Evolutionary conservation across 2,329 filamentous ascomycete genomes (phyloP).

Genomic region (Fusarium stilboides): DNA sequence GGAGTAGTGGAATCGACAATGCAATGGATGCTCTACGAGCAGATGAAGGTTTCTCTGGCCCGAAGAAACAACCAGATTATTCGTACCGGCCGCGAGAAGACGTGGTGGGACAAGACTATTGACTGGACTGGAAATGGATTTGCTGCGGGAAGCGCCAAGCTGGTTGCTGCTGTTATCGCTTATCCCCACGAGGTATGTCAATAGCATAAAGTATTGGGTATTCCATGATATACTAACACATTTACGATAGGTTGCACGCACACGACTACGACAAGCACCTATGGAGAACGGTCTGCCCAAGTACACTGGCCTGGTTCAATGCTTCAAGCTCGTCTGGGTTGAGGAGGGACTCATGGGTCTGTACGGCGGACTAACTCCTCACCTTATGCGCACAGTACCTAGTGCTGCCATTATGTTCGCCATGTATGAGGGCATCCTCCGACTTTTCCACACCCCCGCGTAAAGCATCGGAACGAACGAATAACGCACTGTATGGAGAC

Average conservation of each 20-base stretch:
- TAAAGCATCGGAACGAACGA: slow-evolving; percentile 31
- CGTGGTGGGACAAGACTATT: slow-evolving; percentile 80
- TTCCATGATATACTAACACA: slow-evolving; percentile 1
- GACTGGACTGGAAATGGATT: slow-evolving; percentile 84
- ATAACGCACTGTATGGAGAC: not conserved
- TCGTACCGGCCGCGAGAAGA: slow-evolving; percentile 74
- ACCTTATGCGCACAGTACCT: slow-evolving; percentile 91
- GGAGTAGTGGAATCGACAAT: slow-evolving; percentile 91
- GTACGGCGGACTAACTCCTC: slow-evolving; percentile 92
- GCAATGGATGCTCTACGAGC: slow-evolving; percentile 96
- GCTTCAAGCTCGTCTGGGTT: slow-evolving; percentile 88
- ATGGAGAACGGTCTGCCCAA: slow-evolving; percentile 79
- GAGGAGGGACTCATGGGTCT: slow-evolving; percentile 89
- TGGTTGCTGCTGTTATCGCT: slow-evolving; percentile 85
- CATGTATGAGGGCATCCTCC: slow-evolving; percentile 78
- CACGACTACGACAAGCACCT: slow-evolving; percentile 88
- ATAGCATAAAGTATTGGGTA: not conserved
- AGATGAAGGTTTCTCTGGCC: slow-evolving; percentile 84
- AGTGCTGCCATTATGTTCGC: slow-evolving; percentile 97
- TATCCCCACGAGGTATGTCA: slow-evolving; percentile 88
- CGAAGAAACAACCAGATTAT: slow-evolving; percentile 72
- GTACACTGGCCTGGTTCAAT: slow-evolving; percentile 90
- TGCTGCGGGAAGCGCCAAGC: slow-evolving; percentile 87
- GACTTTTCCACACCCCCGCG: slow-evolving; percentile 60
- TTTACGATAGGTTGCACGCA: slow-evolving; percentile 77